Evolutionary conservation across 1,284 basidiomycete genomes (phyloP), one percentile per base, ranked within the genome.

Genomic region (Leccinum griseonigrum): DNA sequence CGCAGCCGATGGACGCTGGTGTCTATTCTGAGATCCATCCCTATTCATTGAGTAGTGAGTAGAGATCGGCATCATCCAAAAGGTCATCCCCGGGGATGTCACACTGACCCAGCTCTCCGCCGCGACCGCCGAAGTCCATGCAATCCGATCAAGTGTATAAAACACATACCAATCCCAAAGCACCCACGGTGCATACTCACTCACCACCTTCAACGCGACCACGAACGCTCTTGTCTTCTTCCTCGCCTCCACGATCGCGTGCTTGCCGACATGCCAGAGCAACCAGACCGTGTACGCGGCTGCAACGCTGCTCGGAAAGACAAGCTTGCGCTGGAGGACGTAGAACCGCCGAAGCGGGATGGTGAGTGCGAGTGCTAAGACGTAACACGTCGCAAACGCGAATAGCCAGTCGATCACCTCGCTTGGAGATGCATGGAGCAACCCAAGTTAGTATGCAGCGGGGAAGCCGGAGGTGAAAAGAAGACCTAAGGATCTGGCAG

Each of bases 261-360:
- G 74, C 43, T 72, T 77, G 18, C 81, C 81, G 54, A 79, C 79
- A 70, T 90, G 87, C 18, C 22, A 22, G 22, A 88, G 78, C 6
- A 84, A 83, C n/a, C 85, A 83, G 63, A 90, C 88, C 16, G 86
- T 88, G 69, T 83, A 86, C 13, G 86, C 87, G 16, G 87, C 87
- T 4, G 87, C 87, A 54, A 86, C 84, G 11, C 86, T 85, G 3
- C 85, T 85, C 4, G 88, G 87, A 79, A 90, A 90, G 32, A 84
- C 83, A 46, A 90, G 77, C 71, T 88, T 87, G 69, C 87, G 85
- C 71, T 85, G 82, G 54, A 89, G 77, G 66, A 90, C 86, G 72
- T 85, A 90, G 72, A 85, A 87, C 68, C 82, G 84, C 60, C 86
- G 80, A 29, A 88, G 76, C 0, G 87, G 53, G 16, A 58, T 38